Conservation (phyloP, 768 basidiomycete genomes). For the Clitopilus hobsonii region DNA sequence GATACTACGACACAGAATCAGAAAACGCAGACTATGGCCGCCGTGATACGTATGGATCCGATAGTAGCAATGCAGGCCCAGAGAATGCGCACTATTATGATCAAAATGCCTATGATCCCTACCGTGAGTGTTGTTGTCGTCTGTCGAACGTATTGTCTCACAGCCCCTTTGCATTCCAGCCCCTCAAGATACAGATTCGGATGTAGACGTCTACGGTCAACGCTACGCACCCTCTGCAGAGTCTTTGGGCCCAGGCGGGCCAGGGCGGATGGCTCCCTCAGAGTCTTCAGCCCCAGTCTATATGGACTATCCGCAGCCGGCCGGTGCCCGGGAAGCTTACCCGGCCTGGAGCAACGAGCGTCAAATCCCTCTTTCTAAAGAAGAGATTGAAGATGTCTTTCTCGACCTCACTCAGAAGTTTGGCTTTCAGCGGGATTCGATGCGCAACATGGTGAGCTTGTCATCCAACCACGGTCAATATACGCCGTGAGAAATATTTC, state of each 20-base stretch:
- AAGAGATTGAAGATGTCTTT: constrained; percentile 98
- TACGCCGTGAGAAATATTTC: constrained; percentile 3
- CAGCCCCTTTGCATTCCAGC: constrained; percentile 35
- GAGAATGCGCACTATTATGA: constrained; percentile 69
- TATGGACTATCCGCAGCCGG: constrained; percentile 52
- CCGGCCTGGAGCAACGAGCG: constrained; percentile 92
- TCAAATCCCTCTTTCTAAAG: constrained; percentile 95
- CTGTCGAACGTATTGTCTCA: constrained; percentile 8
- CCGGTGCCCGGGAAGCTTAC: constrained; percentile 75
- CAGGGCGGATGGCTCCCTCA: constrained; percentile 48
- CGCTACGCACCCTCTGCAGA: constrained; percentile 73
- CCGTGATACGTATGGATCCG: constrained; percentile 67
- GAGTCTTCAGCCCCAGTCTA: constrained; percentile 75
- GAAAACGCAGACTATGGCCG: constrained; percentile 62
- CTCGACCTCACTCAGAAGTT: constrained; percentile 98
- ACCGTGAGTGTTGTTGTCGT: constrained; percentile 36
- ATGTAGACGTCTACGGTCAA: constrained; percentile 67
- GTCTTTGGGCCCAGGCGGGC: constrained; percentile 55
- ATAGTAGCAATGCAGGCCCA: constrained; percentile 57
- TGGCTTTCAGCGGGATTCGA: constrained; percentile 93
- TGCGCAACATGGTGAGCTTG: constrained; percentile 83
- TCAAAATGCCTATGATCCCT: constrained; percentile 58
- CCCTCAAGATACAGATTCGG: constrained; percentile 81
- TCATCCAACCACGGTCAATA: background rate
- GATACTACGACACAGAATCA: constrained; percentile 74